Conservation (phyloP, 192 early-diverging fungal species). For the Entophlyctis helioformis region DNA sequence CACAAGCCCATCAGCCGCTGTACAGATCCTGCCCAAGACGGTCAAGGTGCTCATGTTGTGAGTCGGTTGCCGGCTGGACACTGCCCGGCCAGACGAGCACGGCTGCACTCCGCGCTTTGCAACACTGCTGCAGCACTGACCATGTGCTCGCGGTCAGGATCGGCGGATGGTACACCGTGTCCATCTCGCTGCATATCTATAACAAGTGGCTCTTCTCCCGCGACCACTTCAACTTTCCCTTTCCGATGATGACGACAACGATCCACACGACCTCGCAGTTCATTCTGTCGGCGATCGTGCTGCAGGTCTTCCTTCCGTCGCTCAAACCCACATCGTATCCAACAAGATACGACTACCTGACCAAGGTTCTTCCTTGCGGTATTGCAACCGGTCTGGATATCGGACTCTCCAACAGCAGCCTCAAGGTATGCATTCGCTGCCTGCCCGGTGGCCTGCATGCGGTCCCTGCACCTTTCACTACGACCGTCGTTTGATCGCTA, state of each 20-base stretch:
- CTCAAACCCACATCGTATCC: slow-evolving; percentile 50
- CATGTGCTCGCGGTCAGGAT: too few relatives aligned
- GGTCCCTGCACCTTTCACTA: background rate
- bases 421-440: slow-evolving; percentile 52
- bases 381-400: slow-evolving; percentile 82
- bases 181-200: slow-evolving; percentile 70
- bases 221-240: slow-evolving; percentile 68
- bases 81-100: too few relatives aligned
- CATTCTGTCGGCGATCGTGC: slow-evolving; percentile 27
- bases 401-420: slow-evolving; percentile 74
- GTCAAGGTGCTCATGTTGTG: too few relatives aligned
- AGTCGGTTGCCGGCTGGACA: too few relatives aligned
- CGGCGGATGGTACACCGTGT: slow-evolving; percentile 60
- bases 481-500: background rate
- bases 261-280: slow-evolving; percentile 83
- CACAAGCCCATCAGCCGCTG: too few relatives aligned
- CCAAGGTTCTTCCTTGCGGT: slow-evolving; percentile 75
- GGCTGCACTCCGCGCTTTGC: too few relatives aligned
- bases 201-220: slow-evolving; percentile 91
- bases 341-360: slow-evolving; percentile 39
- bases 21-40: too few relatives aligned
- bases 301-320: slow-evolving; percentile 42
- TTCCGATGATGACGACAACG: slow-evolving; percentile 75
- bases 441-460: background rate
- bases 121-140: too few relatives aligned